These are phyloP conservation scores for Aspergillus coremiiformis DNA, from an alignment of 495 filamentous ascomycete genomes.

Conservation along the genomic window DNA sequence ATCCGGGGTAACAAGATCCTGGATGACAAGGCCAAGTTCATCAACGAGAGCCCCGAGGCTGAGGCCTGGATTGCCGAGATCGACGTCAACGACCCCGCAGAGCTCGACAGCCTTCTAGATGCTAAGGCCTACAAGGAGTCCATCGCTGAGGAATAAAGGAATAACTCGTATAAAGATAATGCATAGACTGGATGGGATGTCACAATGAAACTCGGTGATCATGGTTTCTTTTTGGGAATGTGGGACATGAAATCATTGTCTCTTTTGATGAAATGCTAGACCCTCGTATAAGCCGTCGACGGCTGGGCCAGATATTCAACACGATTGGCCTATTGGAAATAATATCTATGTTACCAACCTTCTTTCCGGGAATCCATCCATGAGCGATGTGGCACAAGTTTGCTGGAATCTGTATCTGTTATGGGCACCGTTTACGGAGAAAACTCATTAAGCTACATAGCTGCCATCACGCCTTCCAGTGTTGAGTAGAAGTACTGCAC, in stretches of 20 bases:
- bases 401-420: background rate
- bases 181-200: conserved; percentile 19
- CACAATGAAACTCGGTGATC: conserved; percentile 5
- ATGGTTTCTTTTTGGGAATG: conserved; percentile 9
- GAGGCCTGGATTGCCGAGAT: conserved; percentile 93
- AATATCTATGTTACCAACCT: background rate
- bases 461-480: no score
- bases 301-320: conserved; percentile 17
- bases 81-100: conserved; percentile 57
- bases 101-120: conserved; percentile 70
- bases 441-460: background rate
- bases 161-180: background rate
- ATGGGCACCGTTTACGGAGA: background rate
- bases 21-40: conserved; percentile 73
- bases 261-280: conserved; percentile 8
- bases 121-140: conserved; percentile 64
- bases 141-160: conserved; percentile 43
- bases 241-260: conserved; percentile 10
- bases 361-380: background rate
- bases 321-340: conserved; percentile 5
- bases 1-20: conserved; percentile 62
- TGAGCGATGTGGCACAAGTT: background rate
- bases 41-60: conserved; percentile 78
- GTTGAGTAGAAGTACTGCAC: no score
- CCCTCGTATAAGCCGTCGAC: background rate